Evolutionary conservation across 306 rosid genomes (phyloP).

Genomic region (Cucumis hystrix): DNA sequence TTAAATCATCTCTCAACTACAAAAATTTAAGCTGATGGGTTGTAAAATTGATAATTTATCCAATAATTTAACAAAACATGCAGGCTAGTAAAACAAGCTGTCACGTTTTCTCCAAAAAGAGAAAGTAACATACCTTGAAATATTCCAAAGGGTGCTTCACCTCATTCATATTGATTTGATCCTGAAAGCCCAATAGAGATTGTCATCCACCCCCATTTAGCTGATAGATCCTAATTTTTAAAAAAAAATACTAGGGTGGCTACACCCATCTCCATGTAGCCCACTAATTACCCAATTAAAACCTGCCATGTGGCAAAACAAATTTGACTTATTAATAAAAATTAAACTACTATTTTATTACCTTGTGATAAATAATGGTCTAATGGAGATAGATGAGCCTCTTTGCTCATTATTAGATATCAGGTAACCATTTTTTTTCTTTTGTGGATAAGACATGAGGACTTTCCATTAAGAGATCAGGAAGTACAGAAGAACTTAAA

Average conservation of each 20-base stretch:
- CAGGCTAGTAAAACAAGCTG: conserved; percentile 10
- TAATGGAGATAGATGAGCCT: no score
- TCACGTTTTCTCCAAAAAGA: conserved; percentile 1
- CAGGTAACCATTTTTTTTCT: neutral
- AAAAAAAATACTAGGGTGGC: no score
- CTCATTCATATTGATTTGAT: conserved; percentile 79
- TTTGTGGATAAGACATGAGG: neutral
- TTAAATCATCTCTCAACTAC: neutral
- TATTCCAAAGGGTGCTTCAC: conserved; percentile 64
- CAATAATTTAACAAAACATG: neutral
- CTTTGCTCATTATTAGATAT: neutral
- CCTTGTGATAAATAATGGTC: no score
- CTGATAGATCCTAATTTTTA: neutral
- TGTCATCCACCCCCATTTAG: conserved; percentile 1
- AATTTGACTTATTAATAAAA: no score
- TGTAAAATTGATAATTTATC: neutral
- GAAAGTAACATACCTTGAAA: conserved; percentile 44
- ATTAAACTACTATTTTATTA: no score
- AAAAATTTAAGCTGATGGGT: neutral
- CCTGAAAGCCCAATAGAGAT: conserved; percentile 36
- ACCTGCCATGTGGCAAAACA: no score
- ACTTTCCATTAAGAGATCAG: neutral
- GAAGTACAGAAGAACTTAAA: neutral
- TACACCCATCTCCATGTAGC: no score
- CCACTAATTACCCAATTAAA: no score